These are phyloP conservation scores for Kockovaella imperatae DNA, from an alignment of 768 basidiomycete species.

Conservation along the genomic window DNA sequence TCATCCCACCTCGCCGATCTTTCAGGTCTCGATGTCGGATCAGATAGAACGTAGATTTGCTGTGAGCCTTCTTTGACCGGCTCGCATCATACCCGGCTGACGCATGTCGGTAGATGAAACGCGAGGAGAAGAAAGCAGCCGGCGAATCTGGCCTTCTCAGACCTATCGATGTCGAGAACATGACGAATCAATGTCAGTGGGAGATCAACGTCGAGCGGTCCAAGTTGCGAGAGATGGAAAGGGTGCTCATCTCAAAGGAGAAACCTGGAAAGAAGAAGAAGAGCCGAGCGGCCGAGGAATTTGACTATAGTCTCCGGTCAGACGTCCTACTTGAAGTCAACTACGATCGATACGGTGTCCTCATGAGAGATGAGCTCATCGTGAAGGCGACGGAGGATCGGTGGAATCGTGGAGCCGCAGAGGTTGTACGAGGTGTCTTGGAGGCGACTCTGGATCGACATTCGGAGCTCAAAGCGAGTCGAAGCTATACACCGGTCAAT, in stretches of 20 bases:
- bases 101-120: conserved; percentile 2
- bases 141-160: conserved; percentile 11
- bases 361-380: conserved; percentile 78
- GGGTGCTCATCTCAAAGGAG: conserved; percentile 13
- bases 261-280: conserved; percentile 19
- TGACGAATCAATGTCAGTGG: conserved; percentile 5
- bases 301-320: conserved; percentile 50
- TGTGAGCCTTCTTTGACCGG: conserved; percentile 10
- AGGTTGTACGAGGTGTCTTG: conserved; percentile 63
- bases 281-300: conserved; percentile 41
- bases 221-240: conserved; percentile 10
- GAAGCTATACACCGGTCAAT: conserved; percentile 14
- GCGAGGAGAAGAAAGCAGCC: neutral
- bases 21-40: conserved; percentile 21
- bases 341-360: conserved; percentile 75
- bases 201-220: conserved; percentile 19
- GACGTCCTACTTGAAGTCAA: conserved; percentile 76
- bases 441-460: conserved; percentile 51
- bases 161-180: conserved; percentile 8
- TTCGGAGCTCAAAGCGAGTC: conserved; percentile 16
- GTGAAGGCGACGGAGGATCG: conserved; percentile 67
- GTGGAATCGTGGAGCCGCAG: conserved; percentile 66
- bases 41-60: conserved; percentile 12
- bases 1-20: conserved; percentile 14
- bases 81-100: too few species aligned